A percentile compares a stretch with the other conserved stretches of the same genome.
Evolutionary conservation across 495 filamentous ascomycete genomes (phyloP).

Genomic region (Penicillium lagena): DNA sequence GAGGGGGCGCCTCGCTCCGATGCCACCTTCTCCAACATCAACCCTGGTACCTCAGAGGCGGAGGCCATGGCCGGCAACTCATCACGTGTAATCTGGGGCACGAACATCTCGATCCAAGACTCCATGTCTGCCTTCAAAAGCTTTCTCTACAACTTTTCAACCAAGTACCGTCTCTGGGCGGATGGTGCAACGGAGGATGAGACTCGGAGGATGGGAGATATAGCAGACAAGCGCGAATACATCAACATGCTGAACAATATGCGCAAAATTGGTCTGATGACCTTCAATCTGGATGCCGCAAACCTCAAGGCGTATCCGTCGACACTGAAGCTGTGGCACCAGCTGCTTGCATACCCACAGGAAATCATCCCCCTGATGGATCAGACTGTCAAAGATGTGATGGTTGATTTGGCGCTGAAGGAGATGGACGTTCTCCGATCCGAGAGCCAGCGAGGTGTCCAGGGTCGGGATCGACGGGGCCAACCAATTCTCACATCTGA

Average conservation of each 20-base stretch:
- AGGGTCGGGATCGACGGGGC: conserved; percentile 14
- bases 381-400: conserved; percentile 82
- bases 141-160: conserved; percentile 82
- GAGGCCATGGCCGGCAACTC: conserved; percentile 76
- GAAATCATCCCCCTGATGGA: conserved; percentile 98
- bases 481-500: conserved; percentile 57
- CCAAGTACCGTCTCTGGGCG: conserved; percentile 86
- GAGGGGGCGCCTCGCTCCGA: conserved; percentile 57
- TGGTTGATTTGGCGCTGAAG: conserved; percentile 81
- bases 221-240: conserved; percentile 66
- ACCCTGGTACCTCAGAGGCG: conserved; percentile 86
- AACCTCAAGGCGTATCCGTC: conserved; percentile 92
- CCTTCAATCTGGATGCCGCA: conserved; percentile 78
- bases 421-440: conserved; percentile 66
- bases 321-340: conserved; percentile 91
- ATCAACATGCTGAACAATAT: conserved; percentile 83
- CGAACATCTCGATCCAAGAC: conserved; percentile 89
- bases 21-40: conserved; percentile 80
- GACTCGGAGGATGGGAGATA: conserved; percentile 53
- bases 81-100: conserved; percentile 90
- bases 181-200: conserved; percentile 76
- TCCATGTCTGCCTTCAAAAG: conserved; percentile 81
- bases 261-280: conserved; percentile 73
- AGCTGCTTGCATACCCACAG: conserved; percentile 83
- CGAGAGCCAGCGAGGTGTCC: conserved; percentile 42